A percentile compares a stretch with the other conserved stretches of the same genome.
These are phyloP conservation scores for Kodamaea anthophila DNA, from an alignment of 1,139 yeast species.

Conservation along the genomic window DNA sequence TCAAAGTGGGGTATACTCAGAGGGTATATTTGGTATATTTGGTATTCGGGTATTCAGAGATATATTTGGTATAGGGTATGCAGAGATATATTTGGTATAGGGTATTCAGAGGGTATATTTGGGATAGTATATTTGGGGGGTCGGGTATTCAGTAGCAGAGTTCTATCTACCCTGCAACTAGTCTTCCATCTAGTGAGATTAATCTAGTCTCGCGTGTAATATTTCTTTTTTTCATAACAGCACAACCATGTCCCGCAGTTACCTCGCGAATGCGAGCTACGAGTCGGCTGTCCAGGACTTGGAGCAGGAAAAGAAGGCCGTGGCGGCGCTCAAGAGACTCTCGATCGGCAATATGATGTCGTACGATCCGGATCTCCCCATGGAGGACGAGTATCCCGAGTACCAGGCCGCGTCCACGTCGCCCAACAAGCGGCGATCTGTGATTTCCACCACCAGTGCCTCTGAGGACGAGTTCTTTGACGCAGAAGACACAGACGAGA, in stretches of 20 bases:
- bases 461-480: slow-evolving; percentile 21
- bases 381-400: slow-evolving; percentile 22
- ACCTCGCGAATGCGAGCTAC: slow-evolving; percentile 13
- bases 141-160: no score
- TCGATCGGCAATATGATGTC: slow-evolving; percentile 50
- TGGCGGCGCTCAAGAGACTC: slow-evolving; percentile 50
- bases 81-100: no score
- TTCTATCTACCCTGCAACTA: no score
- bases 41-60: no score
- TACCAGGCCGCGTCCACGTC: slow-evolving; percentile 4
- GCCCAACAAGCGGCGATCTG: slow-evolving; percentile 3
- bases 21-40: no score
- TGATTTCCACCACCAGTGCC: slow-evolving; percentile 6
- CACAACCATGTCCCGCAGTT: slow-evolving; percentile 1
- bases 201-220: no score
- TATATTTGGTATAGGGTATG: no score
- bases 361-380: slow-evolving; percentile 53
- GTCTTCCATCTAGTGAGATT: no score
- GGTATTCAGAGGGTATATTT: no score
- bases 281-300: slow-evolving; percentile 44
- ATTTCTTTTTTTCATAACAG: background rate
- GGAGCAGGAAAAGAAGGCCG: slow-evolving; percentile 54
- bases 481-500: slow-evolving; percentile 21
- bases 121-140: no score
- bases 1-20: no score